phyloP scores from a whole-genome alignment of 768 basidiomycete species.

The Cystofilobasidium capitatum region DNA sequence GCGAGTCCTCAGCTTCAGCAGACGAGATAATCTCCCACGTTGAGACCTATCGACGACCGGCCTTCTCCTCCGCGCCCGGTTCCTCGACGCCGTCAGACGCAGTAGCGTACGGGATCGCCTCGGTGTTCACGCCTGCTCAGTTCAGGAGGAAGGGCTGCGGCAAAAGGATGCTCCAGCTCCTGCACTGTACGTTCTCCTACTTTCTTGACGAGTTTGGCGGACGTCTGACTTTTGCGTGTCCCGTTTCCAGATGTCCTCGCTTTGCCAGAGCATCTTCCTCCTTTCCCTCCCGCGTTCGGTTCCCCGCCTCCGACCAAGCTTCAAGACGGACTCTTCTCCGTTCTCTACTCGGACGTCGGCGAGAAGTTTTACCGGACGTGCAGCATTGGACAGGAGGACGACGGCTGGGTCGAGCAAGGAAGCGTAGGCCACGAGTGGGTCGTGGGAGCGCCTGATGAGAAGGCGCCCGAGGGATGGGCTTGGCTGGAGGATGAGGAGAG shows the following conservation, averaged over 20 bases:
- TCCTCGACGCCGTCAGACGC: neutral
- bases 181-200: conserved; percentile 9
- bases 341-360: conserved; percentile 23
- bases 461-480: neutral
- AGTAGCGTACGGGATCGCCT: conserved; percentile 14
- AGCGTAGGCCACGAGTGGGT: conserved; percentile 4
- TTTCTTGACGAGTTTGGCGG: neutral
- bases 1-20: neutral
- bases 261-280: neutral
- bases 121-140: conserved; percentile 7
- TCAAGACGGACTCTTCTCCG: conserved; percentile 5
- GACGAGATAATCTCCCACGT: conserved; percentile 11
- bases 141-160: conserved; percentile 12
- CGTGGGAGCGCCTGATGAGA: neutral
- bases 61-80: neutral
- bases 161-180: conserved; percentile 7
- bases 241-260: conserved; percentile 5
- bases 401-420: conserved; percentile 16
- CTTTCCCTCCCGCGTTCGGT: neutral
- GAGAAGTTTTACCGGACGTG: conserved; percentile 12
- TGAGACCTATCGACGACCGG: conserved; percentile 18
- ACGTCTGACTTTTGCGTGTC: neutral
- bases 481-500: neutral
- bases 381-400: neutral
- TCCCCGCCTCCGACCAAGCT: neutral